Evolutionary conservation across 257 asterid species (phyloP), one percentile per base, ranked within the genome.

Genomic region (Datura wrightii): DNA sequence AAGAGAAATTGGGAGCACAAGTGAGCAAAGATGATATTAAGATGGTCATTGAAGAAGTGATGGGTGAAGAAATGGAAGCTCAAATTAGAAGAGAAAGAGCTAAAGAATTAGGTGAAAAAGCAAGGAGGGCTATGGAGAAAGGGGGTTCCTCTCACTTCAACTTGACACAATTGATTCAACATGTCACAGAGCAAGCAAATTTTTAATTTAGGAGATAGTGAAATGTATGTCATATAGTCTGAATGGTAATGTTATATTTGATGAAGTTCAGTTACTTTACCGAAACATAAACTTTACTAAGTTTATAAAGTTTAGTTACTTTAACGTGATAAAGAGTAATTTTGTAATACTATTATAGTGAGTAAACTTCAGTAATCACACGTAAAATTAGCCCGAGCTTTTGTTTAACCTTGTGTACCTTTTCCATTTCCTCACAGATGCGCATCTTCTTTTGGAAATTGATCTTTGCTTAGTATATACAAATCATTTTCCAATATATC

Each of bases 61-160:
- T 90, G 91, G 85, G 80, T 15, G 84, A 50, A 50, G 93, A 85
- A 18, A 80, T 82, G 60, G 90, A 86, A 53, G 86, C 84, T 5
- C 13, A 60, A 7, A 82, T 84, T 46, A 89, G 87, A 79, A 92
- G 93, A 82, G 76, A 69, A 52, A 86, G 87, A 52, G 93, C 93
- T 0, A 76, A 62, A 78, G 63, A 80, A 31, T 34, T 92, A 48
- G 87, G 87, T 13, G 86, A 85, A 72, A 82, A 34, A 90, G 92
- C 92, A 1, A 88, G 9, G 65, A 86, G 39, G 8, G 78, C 92
- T 7, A 13, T 82, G 0, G 89, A 88, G 63, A 87, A 84, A 79
- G 92, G 89, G 11, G 92, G 92, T 8, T 86, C 93, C 8, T 89
- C 95, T 83, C n/a, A 44, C 54, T 6, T 48, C 18, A 86, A 90